phyloP scores from a whole-genome alignment of 306 rosid genomes.

The Begonia loranthoides region DNA sequence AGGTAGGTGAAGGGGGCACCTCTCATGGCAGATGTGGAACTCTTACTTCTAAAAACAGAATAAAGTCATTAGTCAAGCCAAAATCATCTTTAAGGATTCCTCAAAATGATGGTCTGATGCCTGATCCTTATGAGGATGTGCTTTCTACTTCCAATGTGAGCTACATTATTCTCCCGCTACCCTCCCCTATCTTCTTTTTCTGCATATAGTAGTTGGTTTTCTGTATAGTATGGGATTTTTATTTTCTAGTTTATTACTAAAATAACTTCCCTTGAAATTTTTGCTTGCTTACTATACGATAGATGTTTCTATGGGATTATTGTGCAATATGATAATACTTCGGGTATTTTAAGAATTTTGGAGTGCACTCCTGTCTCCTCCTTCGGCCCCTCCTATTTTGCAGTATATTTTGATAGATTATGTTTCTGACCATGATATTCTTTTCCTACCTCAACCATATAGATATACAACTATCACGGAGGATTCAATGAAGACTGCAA shows the following conservation, averaged over 20 bases:
- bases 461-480: slow-evolving; percentile 84
- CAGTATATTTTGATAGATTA: not conserved
- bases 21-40: slow-evolving; percentile 22
- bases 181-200: no score
- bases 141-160: slow-evolving; percentile 95
- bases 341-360: not conserved
- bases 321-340: no score
- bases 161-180: slow-evolving; percentile 1
- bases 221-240: no score
- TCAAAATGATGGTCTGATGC: slow-evolving; percentile 88
- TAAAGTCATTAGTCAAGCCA: slow-evolving; percentile 18
- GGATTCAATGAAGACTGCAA: slow-evolving; percentile 82
- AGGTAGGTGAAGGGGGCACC: slow-evolving; percentile 54
- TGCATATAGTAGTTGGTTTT: no score
- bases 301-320: no score
- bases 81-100: slow-evolving; percentile 57
- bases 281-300: no score
- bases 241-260: no score
- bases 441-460: slow-evolving; percentile 15
- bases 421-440: slow-evolving; percentile 6
- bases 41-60: slow-evolving; percentile 12
- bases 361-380: not conserved
- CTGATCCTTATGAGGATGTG: slow-evolving; percentile 72
- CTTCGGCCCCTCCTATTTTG: no score
- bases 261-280: no score